Conservation (phyloP, 257 asterid genomes). For the Eucommia ulmoides region DNA sequence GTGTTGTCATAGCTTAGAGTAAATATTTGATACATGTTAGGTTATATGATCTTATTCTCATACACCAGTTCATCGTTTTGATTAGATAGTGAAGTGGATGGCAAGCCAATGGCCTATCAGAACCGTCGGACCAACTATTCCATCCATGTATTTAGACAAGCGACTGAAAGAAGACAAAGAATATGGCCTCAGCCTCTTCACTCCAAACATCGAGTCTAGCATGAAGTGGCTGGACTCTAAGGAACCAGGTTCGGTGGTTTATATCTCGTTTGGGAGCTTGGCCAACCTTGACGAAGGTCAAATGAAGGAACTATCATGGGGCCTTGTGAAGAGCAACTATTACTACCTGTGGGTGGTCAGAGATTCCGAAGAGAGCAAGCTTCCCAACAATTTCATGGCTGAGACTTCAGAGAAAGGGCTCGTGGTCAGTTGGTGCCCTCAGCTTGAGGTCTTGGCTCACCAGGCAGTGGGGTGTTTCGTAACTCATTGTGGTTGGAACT, state of each 20-base stretch:
- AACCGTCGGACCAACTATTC: neutral
- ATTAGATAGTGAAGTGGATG: neutral
- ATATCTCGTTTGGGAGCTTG: neutral
- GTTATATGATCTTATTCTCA: no score
- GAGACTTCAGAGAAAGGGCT: neutral
- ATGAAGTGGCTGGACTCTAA: neutral
- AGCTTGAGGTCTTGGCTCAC: neutral
- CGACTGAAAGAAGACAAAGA: neutral
- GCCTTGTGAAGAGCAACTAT: neutral
- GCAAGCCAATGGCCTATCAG: neutral
- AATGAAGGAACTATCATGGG: neutral
- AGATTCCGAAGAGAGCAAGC: neutral
- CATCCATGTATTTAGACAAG: neutral
- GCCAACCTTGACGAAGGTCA: neutral
- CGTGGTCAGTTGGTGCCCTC: neutral
- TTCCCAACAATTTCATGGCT: neutral
- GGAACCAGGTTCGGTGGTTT: neutral
- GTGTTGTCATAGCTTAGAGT: no score
- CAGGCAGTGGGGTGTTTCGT: neutral
- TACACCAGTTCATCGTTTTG: no score
- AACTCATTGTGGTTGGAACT: neutral
- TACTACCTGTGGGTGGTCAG: constrained; percentile 1
- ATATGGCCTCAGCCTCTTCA: neutral
- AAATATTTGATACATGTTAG: no score
- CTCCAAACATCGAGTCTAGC: neutral